Evolutionary conservation across 768 basidiomycete genomes (phyloP).

Genomic region (Kwoniella mangroviensis): DNA sequence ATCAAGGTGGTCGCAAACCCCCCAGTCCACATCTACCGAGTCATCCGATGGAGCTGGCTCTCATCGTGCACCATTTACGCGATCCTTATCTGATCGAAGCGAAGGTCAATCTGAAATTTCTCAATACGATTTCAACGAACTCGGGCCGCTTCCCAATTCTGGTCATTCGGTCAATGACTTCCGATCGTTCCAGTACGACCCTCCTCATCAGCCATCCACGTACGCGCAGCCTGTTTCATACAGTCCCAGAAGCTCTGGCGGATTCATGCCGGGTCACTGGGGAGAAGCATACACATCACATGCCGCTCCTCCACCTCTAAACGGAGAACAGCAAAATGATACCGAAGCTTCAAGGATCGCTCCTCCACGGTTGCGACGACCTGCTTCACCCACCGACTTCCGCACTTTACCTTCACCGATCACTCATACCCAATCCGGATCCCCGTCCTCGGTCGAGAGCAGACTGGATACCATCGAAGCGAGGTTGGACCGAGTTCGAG

Average conservation of each 20-base stretch:
- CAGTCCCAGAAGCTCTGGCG: background rate
- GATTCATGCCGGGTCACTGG: constrained; percentile 4
- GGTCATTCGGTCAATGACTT: background rate
- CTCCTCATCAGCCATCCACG: background rate
- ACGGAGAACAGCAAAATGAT: background rate
- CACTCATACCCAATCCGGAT: constrained; percentile 1
- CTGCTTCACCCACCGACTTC: constrained; percentile 11
- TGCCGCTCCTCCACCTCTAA: background rate
- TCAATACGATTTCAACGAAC: background rate
- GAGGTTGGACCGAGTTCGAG: constrained; percentile 19
- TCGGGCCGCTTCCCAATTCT: background rate
- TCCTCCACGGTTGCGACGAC: background rate
- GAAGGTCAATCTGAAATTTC: background rate
- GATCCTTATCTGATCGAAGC: too few relatives aligned
- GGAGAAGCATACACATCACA: constrained; percentile 5
- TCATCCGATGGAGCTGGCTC: background rate
- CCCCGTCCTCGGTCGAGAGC: constrained; percentile 23
- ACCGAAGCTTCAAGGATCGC: background rate
- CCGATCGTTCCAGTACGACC: background rate
- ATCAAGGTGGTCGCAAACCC: constrained; percentile 8
- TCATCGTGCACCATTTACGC: background rate
- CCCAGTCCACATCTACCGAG: background rate
- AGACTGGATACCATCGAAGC: constrained; percentile 28
- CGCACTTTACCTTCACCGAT: constrained; percentile 17
- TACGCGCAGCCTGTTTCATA: background rate